Evolutionary conservation across 768 basidiomycete genomes (phyloP), one percentile per base, ranked within the genome.

Genomic region (Tremella yokohamensis): DNA sequence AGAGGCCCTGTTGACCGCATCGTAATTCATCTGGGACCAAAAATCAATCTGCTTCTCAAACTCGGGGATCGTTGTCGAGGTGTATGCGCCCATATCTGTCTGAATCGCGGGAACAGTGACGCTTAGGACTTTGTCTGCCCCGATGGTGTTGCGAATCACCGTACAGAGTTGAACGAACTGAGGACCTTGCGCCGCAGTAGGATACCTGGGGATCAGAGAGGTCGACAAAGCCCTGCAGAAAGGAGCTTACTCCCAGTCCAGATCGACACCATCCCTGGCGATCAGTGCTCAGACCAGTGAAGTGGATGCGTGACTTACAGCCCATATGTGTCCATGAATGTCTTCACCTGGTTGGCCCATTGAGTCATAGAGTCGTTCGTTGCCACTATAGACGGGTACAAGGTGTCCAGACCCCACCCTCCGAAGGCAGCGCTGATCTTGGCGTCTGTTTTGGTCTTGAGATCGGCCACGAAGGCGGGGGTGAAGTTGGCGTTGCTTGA

Each of bases 1-100:
- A 45, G 61, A 57, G 15, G 61, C 52, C 11, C 70, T 56, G 38
- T 67, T 66, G 47, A 64, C 40, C 25, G n/a, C 58, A 44, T 71
- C 67, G 47, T 68, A 72, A 1, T 60, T 62, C 70, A 72, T 72
- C 15, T 69, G 2, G 37, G 66, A 69, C 58, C 58, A 68, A 47
- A 61, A 65, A 29, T 72, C 70, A 12, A 72, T 57, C 2, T 50
- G 44, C 8, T 49, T 39, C 22, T 69, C 63, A 4, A 72, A 52
- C 34, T 52, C 56, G 1, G 39, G 39, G 42, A 45, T 45, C 7
- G 52, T 60, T 20, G 56, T 54, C 12, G 58, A 40, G 26, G 60
- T 53, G n/a, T 66, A 68, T 19, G 63, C 64, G 3, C 54, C 39
- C 54, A 65, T 63, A 25, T 67, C 65, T 9, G 13, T 47, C 18